These are phyloP conservation scores for Kodamaea arcana DNA, from an alignment of 1,139 yeast species.

Conservation along the genomic window DNA sequence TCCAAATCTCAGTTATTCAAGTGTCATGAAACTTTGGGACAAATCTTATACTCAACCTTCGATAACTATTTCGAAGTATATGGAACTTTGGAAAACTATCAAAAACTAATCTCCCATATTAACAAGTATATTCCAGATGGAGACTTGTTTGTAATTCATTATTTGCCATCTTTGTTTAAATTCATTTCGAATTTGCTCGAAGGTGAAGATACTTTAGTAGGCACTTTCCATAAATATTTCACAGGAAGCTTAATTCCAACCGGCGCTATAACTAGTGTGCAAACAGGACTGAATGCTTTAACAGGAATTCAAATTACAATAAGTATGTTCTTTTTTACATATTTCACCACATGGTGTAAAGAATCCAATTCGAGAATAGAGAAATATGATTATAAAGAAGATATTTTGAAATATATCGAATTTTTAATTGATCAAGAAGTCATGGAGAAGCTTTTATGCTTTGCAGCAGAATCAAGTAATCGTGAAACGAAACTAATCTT, in stretches of 20 bases:
- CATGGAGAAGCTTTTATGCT: slow-evolving; percentile 68
- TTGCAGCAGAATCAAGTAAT: slow-evolving; percentile 63
- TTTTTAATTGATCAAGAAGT: slow-evolving; percentile 58
- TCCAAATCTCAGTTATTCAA: slow-evolving; percentile 59
- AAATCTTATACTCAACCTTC: slow-evolving; percentile 51
- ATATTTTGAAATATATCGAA: slow-evolving; percentile 37
- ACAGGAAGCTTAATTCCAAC: too few species aligned
- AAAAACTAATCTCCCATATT: slow-evolving; percentile 27
- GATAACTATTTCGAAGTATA: slow-evolving; percentile 31
- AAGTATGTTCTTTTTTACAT: slow-evolving; percentile 56
- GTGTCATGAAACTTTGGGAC: slow-evolving; percentile 72
- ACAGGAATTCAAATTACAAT: slow-evolving; percentile 49
- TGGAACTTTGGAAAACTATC: slow-evolving; percentile 32
- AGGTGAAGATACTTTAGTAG: slow-evolving; percentile 21
- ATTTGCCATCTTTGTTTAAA: slow-evolving; percentile 57
- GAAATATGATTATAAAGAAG: slow-evolving; percentile 48
- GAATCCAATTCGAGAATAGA: slow-evolving; percentile 42
- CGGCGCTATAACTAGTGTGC: too few species aligned
- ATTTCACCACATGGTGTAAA: slow-evolving; percentile 72
- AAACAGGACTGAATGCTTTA: slow-evolving; percentile 21
- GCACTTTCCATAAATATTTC: slow-evolving; percentile 23
- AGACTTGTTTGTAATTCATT: slow-evolving; percentile 61
- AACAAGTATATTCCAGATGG: slow-evolving; percentile 46
- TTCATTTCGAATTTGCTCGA: slow-evolving; percentile 31
- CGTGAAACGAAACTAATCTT: slow-evolving; percentile 26